A percentile compares a stretch with the other conserved stretches of the same genome.
phyloP scores from a whole-genome alignment of 208 protist genomes.

The Trypanosoma avium region DNA sequence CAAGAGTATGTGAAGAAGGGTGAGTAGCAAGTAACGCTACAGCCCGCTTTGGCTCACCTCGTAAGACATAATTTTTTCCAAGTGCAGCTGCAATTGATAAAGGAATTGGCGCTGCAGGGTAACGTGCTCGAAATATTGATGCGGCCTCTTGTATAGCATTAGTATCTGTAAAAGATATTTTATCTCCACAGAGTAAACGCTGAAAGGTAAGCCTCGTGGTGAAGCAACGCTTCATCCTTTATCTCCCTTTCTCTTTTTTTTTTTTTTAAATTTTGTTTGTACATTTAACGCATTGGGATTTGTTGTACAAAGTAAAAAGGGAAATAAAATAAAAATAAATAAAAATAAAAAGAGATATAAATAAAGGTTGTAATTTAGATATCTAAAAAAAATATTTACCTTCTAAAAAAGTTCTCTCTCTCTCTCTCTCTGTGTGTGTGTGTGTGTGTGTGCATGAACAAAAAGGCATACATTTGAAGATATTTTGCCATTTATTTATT shows the following conservation, averaged over 20 bases:
- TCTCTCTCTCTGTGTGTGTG: too few relatives aligned
- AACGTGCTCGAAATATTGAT: slow-evolving; percentile 22
- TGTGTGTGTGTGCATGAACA: background rate
- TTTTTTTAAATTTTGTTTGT: slow-evolving; percentile 3
- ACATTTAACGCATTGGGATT: background rate
- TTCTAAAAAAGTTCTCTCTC: too few relatives aligned
- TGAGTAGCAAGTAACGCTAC: slow-evolving; percentile 44
- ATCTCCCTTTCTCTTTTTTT: background rate
- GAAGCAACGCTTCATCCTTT: slow-evolving; percentile 24
- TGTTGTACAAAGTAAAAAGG: slow-evolving; percentile 14
- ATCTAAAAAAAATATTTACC: background rate
- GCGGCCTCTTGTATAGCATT: slow-evolving; percentile 10
- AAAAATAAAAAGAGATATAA: slow-evolving; percentile 1
- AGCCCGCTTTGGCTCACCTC: slow-evolving; percentile 33
- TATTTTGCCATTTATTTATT: background rate
- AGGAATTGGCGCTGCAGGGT: slow-evolving; percentile 48
- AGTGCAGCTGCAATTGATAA: slow-evolving; percentile 45
- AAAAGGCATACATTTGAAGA: background rate
- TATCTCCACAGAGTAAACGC: slow-evolving; percentile 47
- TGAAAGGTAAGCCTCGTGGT: slow-evolving; percentile 56
- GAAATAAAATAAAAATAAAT: slow-evolving; percentile 17
- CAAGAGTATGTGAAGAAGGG: slow-evolving; percentile 25
- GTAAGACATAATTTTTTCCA: slow-evolving; percentile 28
- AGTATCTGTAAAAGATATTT: slow-evolving; percentile 10
- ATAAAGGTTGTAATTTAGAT: background rate